Percentiles rank a stretch among this genome's conserved stretches.
Conservation (phyloP, 345 rosid genomes). For the Gossypium rotundifolium region DNA sequence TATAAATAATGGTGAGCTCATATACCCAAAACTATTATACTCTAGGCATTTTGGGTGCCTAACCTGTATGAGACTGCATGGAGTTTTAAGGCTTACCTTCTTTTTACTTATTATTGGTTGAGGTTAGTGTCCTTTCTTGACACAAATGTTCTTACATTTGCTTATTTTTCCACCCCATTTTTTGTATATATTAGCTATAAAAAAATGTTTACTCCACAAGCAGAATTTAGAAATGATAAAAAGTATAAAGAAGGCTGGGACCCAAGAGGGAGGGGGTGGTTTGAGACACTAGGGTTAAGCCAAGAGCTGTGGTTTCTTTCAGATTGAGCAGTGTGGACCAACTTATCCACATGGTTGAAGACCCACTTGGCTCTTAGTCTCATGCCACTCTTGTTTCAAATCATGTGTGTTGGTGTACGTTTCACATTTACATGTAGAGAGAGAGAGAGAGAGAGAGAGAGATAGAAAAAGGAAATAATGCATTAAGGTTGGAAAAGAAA, state of each 20-base stretch:
- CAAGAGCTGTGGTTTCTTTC: background rate
- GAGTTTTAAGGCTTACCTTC: too few species aligned
- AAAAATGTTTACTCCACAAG: too few species aligned
- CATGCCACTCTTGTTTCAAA: background rate
- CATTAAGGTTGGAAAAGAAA: constrained; percentile 10
- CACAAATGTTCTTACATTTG: too few species aligned
- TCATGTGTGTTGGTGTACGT: background rate
- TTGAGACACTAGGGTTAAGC: background rate
- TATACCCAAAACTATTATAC: too few species aligned
- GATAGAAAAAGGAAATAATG: background rate
- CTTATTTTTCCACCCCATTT: too few species aligned
- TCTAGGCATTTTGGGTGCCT: too few species aligned
- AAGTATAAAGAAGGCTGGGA: background rate
- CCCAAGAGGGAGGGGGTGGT: background rate
- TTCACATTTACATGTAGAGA: background rate
- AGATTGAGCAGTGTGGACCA: constrained; percentile 2
- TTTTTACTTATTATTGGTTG: too few species aligned
- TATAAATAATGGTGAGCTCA: background rate
- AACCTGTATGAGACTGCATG: too few species aligned
- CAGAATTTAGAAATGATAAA: background rate
- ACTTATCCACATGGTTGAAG: background rate
- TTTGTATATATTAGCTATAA: too few species aligned
- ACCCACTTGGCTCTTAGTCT: background rate
- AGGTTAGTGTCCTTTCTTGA: too few species aligned
- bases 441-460: too few species aligned